Base-by-base conservation (phyloP, 2,329 filamentous ascomycete genomes). In the Fusarium continuum region DNA sequence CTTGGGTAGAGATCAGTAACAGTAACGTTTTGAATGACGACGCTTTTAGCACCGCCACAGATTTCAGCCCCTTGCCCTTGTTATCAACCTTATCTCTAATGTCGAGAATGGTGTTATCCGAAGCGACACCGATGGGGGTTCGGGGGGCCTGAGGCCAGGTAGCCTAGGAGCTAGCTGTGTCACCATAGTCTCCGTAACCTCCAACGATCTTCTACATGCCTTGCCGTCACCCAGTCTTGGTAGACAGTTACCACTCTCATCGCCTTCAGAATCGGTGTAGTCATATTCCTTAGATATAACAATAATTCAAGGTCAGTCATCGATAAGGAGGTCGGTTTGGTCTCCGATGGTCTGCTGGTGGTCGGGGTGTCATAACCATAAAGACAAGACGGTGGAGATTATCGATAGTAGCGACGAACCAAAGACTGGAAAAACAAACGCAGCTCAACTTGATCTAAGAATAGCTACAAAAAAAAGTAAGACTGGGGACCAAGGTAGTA, bases 261-360 rank as follows among this genome's bases (percentile, higher is more conserved):
- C 23, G 10, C 44, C 44, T 14, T 47, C 44, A 11, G 44, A 28
- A 10, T 38, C 22, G 7, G 44, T 47, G 32, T 38, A 47, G n/a
- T 47, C 44, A 4, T 38, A 47, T 9, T 36, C 32, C 14, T 38
- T 36, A 6, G 32, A 36, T 9, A 47, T 7, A 6, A 47, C 32
- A 16, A 47, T 47, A 5, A 47, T 32, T 7, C 44, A 22, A 8
- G 44, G 31, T 8, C 26, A 20, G 23, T 26, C 9, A 14, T 47
- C 44, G 11, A 17, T 38, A 13, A 47, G 44, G 8, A 38, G 17
- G 6, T 36, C 14, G 17, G 44, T 38, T 16, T 38, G 80, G 80
- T 89, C 78, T 23, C 75, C 79, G 35, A 73, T 85, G 38, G 79
- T 82, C 13, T 71, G 75, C 7, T 85, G 85, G 62, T 84, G 82